phyloP scores from a whole-genome alignment of 495 filamentous ascomycete genomes.

The Aspergillus ellipticus region DNA sequence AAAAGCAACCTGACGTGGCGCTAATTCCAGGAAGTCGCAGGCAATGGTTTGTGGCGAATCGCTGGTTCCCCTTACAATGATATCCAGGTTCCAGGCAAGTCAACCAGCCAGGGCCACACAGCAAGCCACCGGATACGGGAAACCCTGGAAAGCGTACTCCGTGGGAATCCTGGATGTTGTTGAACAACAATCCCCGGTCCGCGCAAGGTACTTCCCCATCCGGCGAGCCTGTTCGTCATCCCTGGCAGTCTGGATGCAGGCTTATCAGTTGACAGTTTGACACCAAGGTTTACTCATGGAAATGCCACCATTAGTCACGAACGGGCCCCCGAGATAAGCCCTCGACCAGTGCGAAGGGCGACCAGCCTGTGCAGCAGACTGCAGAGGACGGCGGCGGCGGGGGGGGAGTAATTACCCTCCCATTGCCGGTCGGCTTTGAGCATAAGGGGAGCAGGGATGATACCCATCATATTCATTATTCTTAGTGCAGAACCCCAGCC shows the following conservation, averaged over 20 bases:
- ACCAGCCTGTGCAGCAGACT: neutral
- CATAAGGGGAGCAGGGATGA: neutral
- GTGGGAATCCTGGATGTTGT: too few relatives aligned
- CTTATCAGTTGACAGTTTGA: constrained; percentile 5
- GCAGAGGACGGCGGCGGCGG: too few relatives aligned
- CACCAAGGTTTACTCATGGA: neutral
- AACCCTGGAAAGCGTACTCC: too few relatives aligned
- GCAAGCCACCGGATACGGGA: neutral
- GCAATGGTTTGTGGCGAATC: neutral
- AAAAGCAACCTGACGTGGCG: constrained; percentile 4
- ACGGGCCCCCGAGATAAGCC: neutral
- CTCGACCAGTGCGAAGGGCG: too few relatives aligned
- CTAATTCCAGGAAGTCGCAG: neutral
- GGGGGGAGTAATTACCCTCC: neutral
- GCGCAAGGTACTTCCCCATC: neutral
- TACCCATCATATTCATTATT: neutral
- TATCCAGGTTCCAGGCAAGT: too few relatives aligned
- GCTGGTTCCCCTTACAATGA: neutral
- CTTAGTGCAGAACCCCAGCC: neutral
- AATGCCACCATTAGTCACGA: neutral
- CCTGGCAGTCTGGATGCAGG: neutral
- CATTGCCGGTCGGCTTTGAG: neutral
- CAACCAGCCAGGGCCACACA: too few relatives aligned
- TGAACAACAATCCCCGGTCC: too few relatives aligned
- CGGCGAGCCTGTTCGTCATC: neutral